Percentiles rank a stretch among this genome's conserved stretches.
phyloP scores from a whole-genome alignment of 2,329 filamentous ascomycete genomes.

The Harringtonia lauricola region DNA sequence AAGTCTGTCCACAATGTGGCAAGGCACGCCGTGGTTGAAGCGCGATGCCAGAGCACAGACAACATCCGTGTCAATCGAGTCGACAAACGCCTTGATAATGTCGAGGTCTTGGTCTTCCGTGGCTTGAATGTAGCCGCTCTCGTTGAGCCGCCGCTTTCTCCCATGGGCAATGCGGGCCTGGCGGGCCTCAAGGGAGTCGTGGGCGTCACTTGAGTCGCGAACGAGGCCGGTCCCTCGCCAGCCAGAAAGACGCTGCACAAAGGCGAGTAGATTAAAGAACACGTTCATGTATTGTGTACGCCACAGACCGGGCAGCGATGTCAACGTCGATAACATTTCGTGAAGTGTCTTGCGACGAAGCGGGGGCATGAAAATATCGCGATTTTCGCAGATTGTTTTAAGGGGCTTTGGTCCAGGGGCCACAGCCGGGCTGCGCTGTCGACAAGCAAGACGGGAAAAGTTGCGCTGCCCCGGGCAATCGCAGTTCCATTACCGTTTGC shows the following conservation, averaged over 20 bases:
- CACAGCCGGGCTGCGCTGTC: background rate
- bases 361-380: background rate
- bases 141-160: slow-evolving; percentile 1
- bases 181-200: background rate
- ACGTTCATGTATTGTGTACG: background rate
- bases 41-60: slow-evolving; percentile 5
- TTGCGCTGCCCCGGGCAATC: background rate
- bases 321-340: background rate
- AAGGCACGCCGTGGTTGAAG: background rate
- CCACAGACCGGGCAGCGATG: background rate
- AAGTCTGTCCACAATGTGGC: background rate
- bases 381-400: background rate
- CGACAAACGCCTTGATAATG: slow-evolving; percentile 1
- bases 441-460: background rate
- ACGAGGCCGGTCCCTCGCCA: background rate
- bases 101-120: slow-evolving; percentile 1
- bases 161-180: background rate
- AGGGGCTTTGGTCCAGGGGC: background rate
- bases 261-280: background rate
- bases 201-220: slow-evolving; percentile 1
- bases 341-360: background rate
- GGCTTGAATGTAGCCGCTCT: background rate
- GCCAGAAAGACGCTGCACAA: background rate
- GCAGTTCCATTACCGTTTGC: background rate
- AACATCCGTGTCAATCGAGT: slow-evolving; percentile 2